These are phyloP conservation scores for Thielaviopsis euricoi DNA, from an alignment of 2,329 filamentous ascomycete genomes.

Conservation along the genomic window DNA sequence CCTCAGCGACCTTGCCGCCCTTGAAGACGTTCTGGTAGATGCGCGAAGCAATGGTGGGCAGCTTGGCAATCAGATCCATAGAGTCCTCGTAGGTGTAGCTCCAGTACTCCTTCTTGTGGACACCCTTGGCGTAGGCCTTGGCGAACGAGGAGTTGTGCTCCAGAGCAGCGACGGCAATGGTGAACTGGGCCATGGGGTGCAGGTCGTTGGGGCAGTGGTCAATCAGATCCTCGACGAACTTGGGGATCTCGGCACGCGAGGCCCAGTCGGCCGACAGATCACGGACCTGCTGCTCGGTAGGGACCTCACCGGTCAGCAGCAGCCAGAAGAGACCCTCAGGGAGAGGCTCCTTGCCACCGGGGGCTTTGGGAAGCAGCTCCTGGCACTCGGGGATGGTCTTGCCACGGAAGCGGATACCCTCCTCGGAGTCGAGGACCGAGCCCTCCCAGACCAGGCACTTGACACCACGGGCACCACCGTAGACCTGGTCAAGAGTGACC, in stretches of 20 bases:
- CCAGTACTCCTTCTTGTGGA: conserved; percentile 99
- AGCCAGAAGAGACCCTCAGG: conserved; percentile 99
- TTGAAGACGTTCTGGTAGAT: conserved; percentile 99
- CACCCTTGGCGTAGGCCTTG: conserved; percentile 96
- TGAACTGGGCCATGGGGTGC: conserved; percentile 99
- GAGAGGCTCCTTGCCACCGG: conserved; percentile 89
- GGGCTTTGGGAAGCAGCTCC: conserved; percentile 89
- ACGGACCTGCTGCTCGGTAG: conserved; percentile 93
- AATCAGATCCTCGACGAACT: conserved; percentile 98
- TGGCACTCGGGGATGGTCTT: conserved; percentile 99
- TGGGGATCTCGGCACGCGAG: conserved; percentile 88
- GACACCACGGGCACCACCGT: conserved; percentile 96
- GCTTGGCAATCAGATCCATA: conserved; percentile 99
- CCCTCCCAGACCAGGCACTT: conserved; percentile 98
- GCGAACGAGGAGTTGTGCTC: conserved; percentile 97
- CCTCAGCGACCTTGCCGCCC: conserved; percentile 90
- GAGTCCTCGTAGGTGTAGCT: conserved; percentile 98
- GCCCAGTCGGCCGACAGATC: conserved; percentile 98
- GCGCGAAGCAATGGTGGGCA: conserved; percentile 90
- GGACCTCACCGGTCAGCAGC: conserved; percentile 93
- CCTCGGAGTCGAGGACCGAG: conserved; percentile 93
- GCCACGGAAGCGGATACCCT: conserved; percentile 98
- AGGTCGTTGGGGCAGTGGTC: conserved; percentile 98
- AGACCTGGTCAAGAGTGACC: conserved; percentile 98
- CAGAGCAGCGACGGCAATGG: conserved; percentile 88